Percentiles rank a stretch among this genome's conserved stretches.
Evolutionary conservation across 495 filamentous ascomycete species (phyloP).

Genomic region (Geoglossum glabrum): DNA sequence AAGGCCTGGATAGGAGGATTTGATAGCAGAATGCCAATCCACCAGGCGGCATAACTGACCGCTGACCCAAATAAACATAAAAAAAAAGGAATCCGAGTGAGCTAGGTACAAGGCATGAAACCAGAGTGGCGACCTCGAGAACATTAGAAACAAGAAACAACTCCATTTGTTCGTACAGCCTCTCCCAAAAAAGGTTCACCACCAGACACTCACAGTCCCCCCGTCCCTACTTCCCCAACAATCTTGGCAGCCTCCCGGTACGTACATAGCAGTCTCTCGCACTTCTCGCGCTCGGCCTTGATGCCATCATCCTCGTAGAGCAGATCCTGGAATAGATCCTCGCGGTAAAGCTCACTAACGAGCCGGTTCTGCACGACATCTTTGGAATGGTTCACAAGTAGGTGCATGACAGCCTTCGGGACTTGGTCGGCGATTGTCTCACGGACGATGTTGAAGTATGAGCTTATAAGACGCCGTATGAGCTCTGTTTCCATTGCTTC

Average conservation of each 20-base stretch:
- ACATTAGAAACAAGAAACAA: not conserved
- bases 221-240: constrained; percentile 57
- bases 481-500: constrained; percentile 95
- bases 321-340: constrained; percentile 78
- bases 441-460: constrained; percentile 95
- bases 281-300: constrained; percentile 94
- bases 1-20: no score
- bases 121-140: not conserved
- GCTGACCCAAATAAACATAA: no score
- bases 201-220: not conserved
- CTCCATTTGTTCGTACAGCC: not conserved
- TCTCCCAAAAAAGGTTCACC: not conserved
- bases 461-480: constrained; percentile 86
- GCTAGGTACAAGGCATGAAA: not conserved
- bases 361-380: constrained; percentile 93
- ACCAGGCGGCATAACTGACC: not conserved
- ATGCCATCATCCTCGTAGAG: constrained; percentile 95
- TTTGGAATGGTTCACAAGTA: constrained; percentile 94
- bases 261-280: constrained; percentile 78
- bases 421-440: constrained; percentile 96
- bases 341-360: constrained; percentile 88
- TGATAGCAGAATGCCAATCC: not conserved
- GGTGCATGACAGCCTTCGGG: constrained; percentile 96
- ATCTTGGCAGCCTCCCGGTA: constrained; percentile 97
- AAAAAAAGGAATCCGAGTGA: not conserved